These are phyloP conservation scores for Cyamopsis tetragonoloba DNA, from an alignment of 306 rosid species.

Conservation along the genomic window DNA sequence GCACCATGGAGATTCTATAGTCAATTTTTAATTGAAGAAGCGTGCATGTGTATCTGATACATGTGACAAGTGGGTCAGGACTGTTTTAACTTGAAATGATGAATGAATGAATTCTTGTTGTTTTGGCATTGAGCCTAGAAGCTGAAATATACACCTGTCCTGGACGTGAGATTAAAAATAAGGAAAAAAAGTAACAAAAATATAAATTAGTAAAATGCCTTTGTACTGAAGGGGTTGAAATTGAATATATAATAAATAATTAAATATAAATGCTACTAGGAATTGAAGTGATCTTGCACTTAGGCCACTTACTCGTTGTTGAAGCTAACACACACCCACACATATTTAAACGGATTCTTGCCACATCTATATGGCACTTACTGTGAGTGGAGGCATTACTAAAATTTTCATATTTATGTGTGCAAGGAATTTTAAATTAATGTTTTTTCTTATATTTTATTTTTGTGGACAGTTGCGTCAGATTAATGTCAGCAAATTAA, in stretches of 20 bases:
- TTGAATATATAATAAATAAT: no score
- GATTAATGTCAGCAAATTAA: no score
- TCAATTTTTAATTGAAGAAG: not conserved
- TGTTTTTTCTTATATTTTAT: not conserved
- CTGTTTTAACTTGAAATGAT: slow-evolving; percentile 3
- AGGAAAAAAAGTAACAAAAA: not conserved
- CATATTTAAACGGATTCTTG: not conserved
- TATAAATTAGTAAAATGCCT: not conserved
- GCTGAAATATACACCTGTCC: slow-evolving; percentile 23
- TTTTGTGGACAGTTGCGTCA: not conserved
- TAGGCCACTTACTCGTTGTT: slow-evolving; percentile 20
- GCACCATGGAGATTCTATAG: not conserved
- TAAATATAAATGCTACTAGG: not conserved
- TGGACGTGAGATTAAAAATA: slow-evolving; percentile 3
- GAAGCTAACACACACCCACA: slow-evolving; percentile 26
- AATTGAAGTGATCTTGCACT: slow-evolving; percentile 15
- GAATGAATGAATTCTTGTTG: not conserved
- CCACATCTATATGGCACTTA: not conserved
- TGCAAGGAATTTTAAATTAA: not conserved
- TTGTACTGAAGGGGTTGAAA: slow-evolving; percentile 14
- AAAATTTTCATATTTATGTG: not conserved
- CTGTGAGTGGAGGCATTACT: not conserved
- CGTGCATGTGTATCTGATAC: not conserved
- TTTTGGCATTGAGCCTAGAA: not conserved
- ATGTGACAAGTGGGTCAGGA: slow-evolving; percentile 12